These are phyloP conservation scores for Spathaspora sp. DNA, from an alignment of 1,139 yeast species.

Conservation along the genomic window DNA sequence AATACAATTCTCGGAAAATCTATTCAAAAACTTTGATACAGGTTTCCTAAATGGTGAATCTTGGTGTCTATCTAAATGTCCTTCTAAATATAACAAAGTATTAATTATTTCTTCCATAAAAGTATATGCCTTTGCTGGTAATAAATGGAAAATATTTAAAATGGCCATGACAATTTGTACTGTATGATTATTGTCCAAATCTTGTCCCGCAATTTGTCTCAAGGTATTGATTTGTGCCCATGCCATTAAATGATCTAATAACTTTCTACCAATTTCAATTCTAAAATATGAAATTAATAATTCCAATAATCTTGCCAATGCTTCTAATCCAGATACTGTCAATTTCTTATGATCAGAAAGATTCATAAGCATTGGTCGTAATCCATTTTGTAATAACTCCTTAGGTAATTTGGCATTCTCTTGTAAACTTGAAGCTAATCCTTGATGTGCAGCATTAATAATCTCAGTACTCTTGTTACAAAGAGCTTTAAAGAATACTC, in stretches of 20 bases:
- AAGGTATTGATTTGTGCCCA: slow-evolving; percentile 90
- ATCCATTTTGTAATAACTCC: slow-evolving; percentile 87
- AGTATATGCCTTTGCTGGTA: slow-evolving; percentile 90
- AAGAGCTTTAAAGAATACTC: slow-evolving; percentile 92
- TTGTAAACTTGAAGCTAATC: slow-evolving; percentile 77
- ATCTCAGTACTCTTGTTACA: slow-evolving; percentile 84
- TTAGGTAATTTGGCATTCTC: slow-evolving; percentile 90
- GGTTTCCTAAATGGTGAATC: slow-evolving; percentile 92
- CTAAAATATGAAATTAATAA: slow-evolving; percentile 88
- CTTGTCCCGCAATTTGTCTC: slow-evolving; percentile 68
- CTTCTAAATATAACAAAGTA: slow-evolving; percentile 76
- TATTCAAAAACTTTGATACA: slow-evolving; percentile 78
- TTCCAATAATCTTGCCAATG: slow-evolving; percentile 83
- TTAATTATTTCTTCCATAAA: slow-evolving; percentile 85
- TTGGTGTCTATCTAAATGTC: slow-evolving; percentile 79
- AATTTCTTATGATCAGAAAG: slow-evolving; percentile 89
- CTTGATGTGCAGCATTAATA: slow-evolving; percentile 90
- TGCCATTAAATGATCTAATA: slow-evolving; percentile 90
- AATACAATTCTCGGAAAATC: slow-evolving; percentile 77
- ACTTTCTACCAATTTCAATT: slow-evolving; percentile 92
- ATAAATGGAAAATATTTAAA: slow-evolving; percentile 83
- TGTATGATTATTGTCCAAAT: slow-evolving; percentile 75
- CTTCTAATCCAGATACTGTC: slow-evolving; percentile 88
- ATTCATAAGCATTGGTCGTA: slow-evolving; percentile 94
- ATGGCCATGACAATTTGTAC: slow-evolving; percentile 88